Conservation (phyloP, 2,329 filamentous ascomycete genomes). For the Pseudogymnoascus sp. region DNA sequence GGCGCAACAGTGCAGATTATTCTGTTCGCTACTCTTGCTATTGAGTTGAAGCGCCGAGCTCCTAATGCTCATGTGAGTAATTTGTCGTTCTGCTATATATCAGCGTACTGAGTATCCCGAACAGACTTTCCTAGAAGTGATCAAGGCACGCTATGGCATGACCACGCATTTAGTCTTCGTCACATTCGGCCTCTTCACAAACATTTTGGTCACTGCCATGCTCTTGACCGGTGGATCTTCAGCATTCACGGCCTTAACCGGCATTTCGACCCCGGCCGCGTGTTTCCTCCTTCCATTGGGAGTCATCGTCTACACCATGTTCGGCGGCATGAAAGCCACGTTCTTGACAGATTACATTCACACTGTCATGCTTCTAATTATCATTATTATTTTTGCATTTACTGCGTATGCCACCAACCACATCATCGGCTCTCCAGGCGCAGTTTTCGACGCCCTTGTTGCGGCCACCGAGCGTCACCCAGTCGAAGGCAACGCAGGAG, state of each 20-base stretch:
- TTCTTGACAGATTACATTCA: conserved; percentile 81
- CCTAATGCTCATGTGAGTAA: conserved; percentile 64
- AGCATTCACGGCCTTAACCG: conserved; percentile 62
- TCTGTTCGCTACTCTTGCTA: conserved; percentile 81
- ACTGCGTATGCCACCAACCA: conserved; percentile 70
- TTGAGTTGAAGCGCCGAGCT: conserved; percentile 77
- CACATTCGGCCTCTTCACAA: conserved; percentile 73
- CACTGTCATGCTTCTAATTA: conserved; percentile 73
- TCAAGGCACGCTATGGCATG: conserved; percentile 69
- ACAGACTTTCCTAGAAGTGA: conserved; percentile 67
- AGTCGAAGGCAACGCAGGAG: conserved; percentile 68
- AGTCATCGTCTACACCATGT: conserved; percentile 70
- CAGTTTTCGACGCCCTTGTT: conserved; percentile 70
- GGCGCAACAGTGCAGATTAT: conserved; percentile 82
- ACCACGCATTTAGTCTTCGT: conserved; percentile 70
- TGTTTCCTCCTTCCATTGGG: conserved; percentile 77
- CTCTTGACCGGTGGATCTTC: conserved; percentile 75
- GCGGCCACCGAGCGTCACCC: conserved; percentile 62
- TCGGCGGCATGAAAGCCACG: conserved; percentile 75
- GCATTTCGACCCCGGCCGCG: conserved; percentile 68
- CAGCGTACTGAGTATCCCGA: not conserved
- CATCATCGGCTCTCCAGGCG: conserved; percentile 63
- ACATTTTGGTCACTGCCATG: conserved; percentile 84
- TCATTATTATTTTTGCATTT: conserved; percentile 79
- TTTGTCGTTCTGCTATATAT: not conserved